Base-by-base conservation (phyloP, 2,329 filamentous ascomycete species). In the Apiospora hydei region DNA sequence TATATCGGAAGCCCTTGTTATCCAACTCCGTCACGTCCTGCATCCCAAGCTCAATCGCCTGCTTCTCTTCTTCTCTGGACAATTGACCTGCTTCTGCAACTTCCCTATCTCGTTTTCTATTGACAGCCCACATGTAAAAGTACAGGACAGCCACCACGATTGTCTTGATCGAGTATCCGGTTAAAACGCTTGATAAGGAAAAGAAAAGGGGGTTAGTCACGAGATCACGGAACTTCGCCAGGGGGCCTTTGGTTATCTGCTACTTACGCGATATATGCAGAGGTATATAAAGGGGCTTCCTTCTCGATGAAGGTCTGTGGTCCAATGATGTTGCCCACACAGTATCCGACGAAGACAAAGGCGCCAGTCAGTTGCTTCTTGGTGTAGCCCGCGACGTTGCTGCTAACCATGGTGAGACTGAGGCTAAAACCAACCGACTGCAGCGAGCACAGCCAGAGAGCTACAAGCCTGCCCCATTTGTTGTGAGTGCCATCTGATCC, bases 381-480 rank as follows among this genome's bases (percentile, higher is more conserved):
- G 18, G 79, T 80, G 43, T 77, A 80, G 0, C 79, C 79, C 11
- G 79, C 79, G n/a, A 81, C 72, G 64, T 80, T 80, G 41, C 78
- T 80, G 10, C 79, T 79, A 6, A 80, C 70, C 79, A 81, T 81
- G 4, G 78, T 80, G 71, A 81, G 34, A 0, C 78, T 76, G 76
- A 80, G 79, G 72, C 77, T 78, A 72, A 81, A 80, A 8, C 79
- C 78, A 2, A 80, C 74, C 4, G 78, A 78, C 67, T 81, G 79
- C 75, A 80, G 79, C 70, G 77, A 81, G 72, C 78, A 80, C 3
- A 90, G 81, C 87, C 88, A 90, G 3, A 90, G 82, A 0, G 85
- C 87, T 3, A 90, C 87, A 1, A 90, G 80, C 3, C 87, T 82
- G 16, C 87, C 88, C 88, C 88, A 89, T 81, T 88, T 88, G 75